Evolutionary conservation across 2,329 filamentous ascomycete genomes (phyloP).

Genomic region (Stylonectria norvegica): DNA sequence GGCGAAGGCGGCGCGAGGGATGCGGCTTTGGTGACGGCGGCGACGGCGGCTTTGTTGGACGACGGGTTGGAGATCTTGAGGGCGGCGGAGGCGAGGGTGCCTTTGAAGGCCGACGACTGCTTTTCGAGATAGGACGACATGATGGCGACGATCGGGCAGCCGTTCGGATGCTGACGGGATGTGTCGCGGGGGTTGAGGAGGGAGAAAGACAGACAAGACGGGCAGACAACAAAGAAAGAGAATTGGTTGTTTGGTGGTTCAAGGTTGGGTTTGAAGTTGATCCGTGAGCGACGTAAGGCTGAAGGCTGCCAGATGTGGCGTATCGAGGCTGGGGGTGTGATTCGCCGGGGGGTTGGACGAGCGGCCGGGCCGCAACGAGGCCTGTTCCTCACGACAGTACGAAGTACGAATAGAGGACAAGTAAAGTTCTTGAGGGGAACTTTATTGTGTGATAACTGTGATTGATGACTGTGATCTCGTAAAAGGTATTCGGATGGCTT

Average conservation of each 20-base stretch:
- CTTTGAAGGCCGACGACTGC: constrained; percentile 61
- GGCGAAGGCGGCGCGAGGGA: constrained; percentile 58
- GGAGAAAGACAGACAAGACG: constrained; percentile 11
- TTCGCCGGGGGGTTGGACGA: constrained; percentile 1
- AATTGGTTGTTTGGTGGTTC: too few species aligned
- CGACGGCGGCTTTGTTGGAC: constrained; percentile 32
- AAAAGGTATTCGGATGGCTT: too few species aligned
- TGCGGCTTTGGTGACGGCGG: constrained; percentile 29
- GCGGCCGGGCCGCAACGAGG: background rate
- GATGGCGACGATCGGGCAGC: constrained; percentile 22
- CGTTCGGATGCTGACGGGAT: constrained; percentile 2
- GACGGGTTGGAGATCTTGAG: constrained; percentile 56
- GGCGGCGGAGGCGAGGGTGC: constrained; percentile 60
- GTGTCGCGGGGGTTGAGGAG: background rate
- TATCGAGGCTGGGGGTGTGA: constrained; percentile 2
- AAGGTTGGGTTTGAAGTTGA: constrained; percentile 22
- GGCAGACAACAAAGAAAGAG: background rate
- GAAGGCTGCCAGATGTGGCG: constrained; percentile 18
- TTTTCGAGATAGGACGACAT: constrained; percentile 65
- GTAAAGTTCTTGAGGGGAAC: too few species aligned
- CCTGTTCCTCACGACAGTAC: too few species aligned
- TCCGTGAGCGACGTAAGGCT: constrained; percentile 23
- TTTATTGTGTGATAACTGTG: too few species aligned
- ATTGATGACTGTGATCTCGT: too few species aligned
- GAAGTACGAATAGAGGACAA: too few species aligned